Evolutionary conservation across 208 protist genomes (phyloP), one percentile per base, ranked within the genome.

Genomic region (Histomonas meleagridis): DNA sequence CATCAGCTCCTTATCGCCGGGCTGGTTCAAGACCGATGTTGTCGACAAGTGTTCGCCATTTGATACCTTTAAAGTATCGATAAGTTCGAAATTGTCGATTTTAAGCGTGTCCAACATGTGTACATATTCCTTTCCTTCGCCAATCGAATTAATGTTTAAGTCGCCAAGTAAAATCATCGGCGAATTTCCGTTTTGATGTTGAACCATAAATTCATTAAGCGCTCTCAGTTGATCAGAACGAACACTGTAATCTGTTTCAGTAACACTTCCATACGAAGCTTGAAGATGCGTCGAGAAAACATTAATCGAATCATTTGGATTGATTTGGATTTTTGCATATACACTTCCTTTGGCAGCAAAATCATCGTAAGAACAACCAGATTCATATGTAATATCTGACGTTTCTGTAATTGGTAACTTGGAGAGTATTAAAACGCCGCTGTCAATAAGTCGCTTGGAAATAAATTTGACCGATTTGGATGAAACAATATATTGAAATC

Each of bases 401-500:
- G 46, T 32, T 55, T 86, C 76, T 38, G 55, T 43, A 26, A 86
- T 86, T 55, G 76, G 76, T 18, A 46, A 86, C 28, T 86, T 86
- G 14, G 76, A 86, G 0, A 51, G 18, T n/a, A 86, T 86, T 28
- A 86, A 38, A 55, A 51, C 10, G 23, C 76, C 76, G 38, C 46
- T 55, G 28, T 86, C 76, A 18, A 86, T 86, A 86, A 86, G 12
- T 32, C n/a, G 35, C 7, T 49, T 43, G 0, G 40, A 55, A 23
- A 86, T 38, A 35, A 86, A 18, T 55, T 40, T 40, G n/a, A 48
- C 40, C 14, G 5, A 12, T 18, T 55, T 51, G 32, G 40, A 18
- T 86, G 76, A 57, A 32, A 55, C 43, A 38, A 49, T 55, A 28
- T 86, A 86, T 86, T 86, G 51, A n/a, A 86, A 86, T 1, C 76